These are phyloP conservation scores for Tremella yokohamensis DNA, from an alignment of 768 basidiomycete genomes.

Conservation along the genomic window DNA sequence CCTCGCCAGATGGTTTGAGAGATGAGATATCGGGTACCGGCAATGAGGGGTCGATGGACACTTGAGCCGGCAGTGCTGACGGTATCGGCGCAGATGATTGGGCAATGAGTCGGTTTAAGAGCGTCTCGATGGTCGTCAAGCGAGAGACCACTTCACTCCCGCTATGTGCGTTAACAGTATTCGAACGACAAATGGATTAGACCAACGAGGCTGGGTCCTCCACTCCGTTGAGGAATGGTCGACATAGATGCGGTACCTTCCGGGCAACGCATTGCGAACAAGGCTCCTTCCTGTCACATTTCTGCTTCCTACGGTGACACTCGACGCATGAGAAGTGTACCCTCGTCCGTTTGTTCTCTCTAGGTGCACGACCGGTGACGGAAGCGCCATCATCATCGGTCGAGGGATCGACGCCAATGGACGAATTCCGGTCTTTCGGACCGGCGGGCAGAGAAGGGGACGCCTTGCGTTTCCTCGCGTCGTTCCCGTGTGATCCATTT, in stretches of 20 bases:
- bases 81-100: slow-evolving; percentile 24
- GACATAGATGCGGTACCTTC: slow-evolving; percentile 50
- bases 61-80: slow-evolving; percentile 4
- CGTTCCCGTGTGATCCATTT: background rate
- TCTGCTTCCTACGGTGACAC: slow-evolving; percentile 48
- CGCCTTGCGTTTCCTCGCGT: slow-evolving; percentile 32
- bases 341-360: slow-evolving; percentile 40
- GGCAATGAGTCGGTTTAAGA: slow-evolving; percentile 39
- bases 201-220: slow-evolving; percentile 48
- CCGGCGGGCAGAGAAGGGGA: slow-evolving; percentile 11
- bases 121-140: slow-evolving; percentile 48
- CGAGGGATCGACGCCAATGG: slow-evolving; percentile 23
- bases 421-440: slow-evolving; percentile 20
- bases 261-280: slow-evolving; percentile 51
- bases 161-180: slow-evolving; percentile 9
- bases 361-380: slow-evolving; percentile 12
- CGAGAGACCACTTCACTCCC: slow-evolving; percentile 48
- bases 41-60: slow-evolving; percentile 20
- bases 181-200: background rate
- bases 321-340: slow-evolving; percentile 49
- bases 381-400: slow-evolving; percentile 39
- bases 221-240: slow-evolving; percentile 50
- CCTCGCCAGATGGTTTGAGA: slow-evolving; percentile 41
- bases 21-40: slow-evolving; percentile 32
- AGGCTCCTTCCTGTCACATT: slow-evolving; percentile 47